Evolutionary conservation across 2,329 filamentous ascomycete species (phyloP), one percentile per base, ranked within the genome.

Genomic region (Trichoderma afroharzianum): DNA sequence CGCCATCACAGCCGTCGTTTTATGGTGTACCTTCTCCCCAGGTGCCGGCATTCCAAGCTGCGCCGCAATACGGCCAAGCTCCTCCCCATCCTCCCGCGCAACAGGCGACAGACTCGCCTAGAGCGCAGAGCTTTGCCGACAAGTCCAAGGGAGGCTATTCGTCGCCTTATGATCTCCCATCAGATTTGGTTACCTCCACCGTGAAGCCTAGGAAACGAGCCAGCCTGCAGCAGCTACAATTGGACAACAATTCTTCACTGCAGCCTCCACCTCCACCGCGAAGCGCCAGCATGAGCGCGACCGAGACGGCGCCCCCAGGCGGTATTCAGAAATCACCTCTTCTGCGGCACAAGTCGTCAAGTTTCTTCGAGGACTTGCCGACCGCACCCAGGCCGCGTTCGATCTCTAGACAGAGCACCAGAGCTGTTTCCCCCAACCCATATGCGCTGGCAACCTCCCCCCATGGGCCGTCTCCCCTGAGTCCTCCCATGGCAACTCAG

Each of bases 121-220:
- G 90, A 81, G 85, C 89, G 1, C 90, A 97, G 79, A 98, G 95
- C 81, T 99, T 97, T 81, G 93, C 88, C 6, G 92, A 95, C 80
- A 97, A 97, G 80, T 85, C 93, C 3, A 98, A 97, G 81, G 93
- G 93, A 70, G 95, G 95, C 8, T 99, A 99, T 79, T 88, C 92
- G 63, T 98, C 95, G 24, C 96, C 96, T 0, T 99, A 98, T 77
- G 97, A 99, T 82, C 85, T 99, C 24, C 96, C 96, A 4, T 93
- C 96, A 82, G 95, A 98, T 69, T 88, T 99, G 33, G 75, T 83
- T 47, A 77, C 74, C 30, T 78, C 76, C 6, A 73, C 77, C 18
- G 88, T 92, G 32, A 92, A 92, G 75, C 90, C 92, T 77, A 86
- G 90, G 80, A 91, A 92, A 83, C 85, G 91, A 67, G 80, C 84